phyloP scores from a whole-genome alignment of 768 basidiomycete genomes.

The Boletus pseudo-olivaceus region DNA sequence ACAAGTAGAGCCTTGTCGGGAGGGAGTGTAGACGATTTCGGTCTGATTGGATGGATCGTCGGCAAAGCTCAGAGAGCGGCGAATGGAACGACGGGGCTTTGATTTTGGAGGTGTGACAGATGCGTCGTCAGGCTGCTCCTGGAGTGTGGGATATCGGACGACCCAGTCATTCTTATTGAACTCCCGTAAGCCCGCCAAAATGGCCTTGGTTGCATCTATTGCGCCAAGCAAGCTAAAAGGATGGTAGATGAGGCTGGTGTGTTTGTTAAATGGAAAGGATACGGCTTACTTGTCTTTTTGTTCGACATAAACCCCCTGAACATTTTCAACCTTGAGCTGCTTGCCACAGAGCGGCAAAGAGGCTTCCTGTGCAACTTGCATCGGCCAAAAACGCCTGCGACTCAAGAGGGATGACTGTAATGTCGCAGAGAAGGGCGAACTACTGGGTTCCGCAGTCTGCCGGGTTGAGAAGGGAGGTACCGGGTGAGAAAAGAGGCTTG shows the following conservation, averaged over 20 bases:
- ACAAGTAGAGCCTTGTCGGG: conserved; percentile 47
- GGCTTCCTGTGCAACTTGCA: conserved; percentile 15
- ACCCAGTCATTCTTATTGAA: conserved; percentile 90
- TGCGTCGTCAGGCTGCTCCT: conserved; percentile 38
- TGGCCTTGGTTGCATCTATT: conserved; percentile 65
- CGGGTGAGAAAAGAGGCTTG: conserved; percentile 1
- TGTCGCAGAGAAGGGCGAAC: background rate
- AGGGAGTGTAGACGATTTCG: conserved; percentile 58
- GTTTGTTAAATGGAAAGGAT: background rate
- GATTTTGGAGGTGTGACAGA: conserved; percentile 29
- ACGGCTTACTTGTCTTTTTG: conserved; percentile 68
- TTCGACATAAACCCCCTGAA: conserved; percentile 72
- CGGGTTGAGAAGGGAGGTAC: background rate
- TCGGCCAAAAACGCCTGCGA: conserved; percentile 8
- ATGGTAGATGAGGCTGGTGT: background rate
- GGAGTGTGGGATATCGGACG: conserved; percentile 80
- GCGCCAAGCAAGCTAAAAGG: conserved; percentile 55
- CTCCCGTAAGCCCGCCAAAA: conserved; percentile 65
- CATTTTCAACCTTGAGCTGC: conserved; percentile 58
- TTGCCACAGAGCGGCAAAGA: conserved; percentile 16
- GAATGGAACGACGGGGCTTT: conserved; percentile 39
- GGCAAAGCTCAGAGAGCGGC: conserved; percentile 77
- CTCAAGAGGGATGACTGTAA: background rate
- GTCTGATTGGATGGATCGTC: conserved; percentile 72
- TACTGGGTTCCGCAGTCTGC: conserved; percentile 1